These are phyloP conservation scores for Goniomonas avonlea DNA, from an alignment of 78 protist genomes.

Conservation along the genomic window DNA sequence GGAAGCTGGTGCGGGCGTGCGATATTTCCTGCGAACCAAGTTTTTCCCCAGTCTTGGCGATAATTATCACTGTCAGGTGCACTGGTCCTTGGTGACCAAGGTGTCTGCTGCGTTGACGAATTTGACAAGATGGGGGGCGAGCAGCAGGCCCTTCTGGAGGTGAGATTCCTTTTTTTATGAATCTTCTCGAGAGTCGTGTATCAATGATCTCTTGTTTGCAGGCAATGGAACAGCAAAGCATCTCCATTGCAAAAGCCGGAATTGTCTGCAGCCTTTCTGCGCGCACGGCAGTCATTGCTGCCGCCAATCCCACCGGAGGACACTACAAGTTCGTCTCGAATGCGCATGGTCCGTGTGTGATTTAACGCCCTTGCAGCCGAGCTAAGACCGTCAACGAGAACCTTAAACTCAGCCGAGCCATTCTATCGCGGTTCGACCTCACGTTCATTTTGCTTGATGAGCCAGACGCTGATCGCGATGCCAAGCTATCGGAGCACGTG, in stretches of 20 bases:
- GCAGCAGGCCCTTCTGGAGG: constrained; percentile 42
- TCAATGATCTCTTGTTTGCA: constrained; percentile 80
- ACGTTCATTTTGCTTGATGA: constrained; percentile 87
- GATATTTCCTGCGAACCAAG: background rate
- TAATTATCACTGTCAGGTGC: too few species aligned
- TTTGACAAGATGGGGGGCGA: constrained; percentile 94
- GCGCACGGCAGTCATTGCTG: constrained; percentile 88
- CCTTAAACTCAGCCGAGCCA: constrained; percentile 66
- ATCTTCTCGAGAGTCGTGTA: background rate
- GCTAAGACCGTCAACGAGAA: constrained; percentile 89
- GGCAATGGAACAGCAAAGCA: constrained; percentile 98
- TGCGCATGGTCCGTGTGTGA: background rate
- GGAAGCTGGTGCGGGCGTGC: constrained; percentile 92
- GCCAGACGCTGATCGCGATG: constrained; percentile 70
- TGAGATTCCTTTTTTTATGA: background rate
- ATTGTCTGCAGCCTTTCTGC: constrained; percentile 91
- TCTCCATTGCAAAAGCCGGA: constrained; percentile 79
- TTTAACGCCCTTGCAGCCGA: constrained; percentile 30
- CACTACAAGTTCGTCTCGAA: constrained; percentile 58
- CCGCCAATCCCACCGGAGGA: constrained; percentile 97
- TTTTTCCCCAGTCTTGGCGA: background rate
- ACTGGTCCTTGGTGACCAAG: constrained; percentile 73
- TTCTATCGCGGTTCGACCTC: constrained; percentile 93
- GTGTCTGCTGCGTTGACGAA: constrained; percentile 98
- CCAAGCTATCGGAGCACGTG: constrained; percentile 85